These are phyloP conservation scores for Tribonema minus DNA, from an alignment of 108 stramenopile species.

Conservation along the genomic window DNA sequence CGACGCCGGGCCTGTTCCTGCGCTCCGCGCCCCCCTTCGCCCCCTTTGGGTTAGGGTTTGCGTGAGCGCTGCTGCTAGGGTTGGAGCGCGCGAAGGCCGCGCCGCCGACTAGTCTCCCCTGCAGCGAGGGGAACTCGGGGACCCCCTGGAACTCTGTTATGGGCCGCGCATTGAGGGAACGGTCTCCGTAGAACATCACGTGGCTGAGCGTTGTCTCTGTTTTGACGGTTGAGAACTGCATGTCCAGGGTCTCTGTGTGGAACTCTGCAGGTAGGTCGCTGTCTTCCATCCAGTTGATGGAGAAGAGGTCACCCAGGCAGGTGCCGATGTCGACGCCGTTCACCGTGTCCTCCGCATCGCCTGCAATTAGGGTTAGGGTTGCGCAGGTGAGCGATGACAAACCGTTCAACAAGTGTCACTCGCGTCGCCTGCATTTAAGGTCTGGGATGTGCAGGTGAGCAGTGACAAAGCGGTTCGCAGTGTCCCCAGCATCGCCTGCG, in stretches of 20 bases:
- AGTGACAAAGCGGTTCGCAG: too few species aligned
- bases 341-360: too few species aligned
- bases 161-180: background rate
- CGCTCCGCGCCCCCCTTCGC: background rate
- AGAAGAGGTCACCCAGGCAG: constrained; percentile 50
- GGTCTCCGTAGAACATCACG: constrained; percentile 20
- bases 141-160: constrained; percentile 12
- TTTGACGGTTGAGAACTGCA: constrained; percentile 20
- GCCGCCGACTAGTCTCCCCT: too few species aligned
- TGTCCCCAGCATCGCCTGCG: too few species aligned
- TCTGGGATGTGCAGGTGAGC: too few species aligned
- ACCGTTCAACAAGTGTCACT: too few species aligned
- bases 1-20: background rate
- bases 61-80: too few species aligned
- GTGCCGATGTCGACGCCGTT: too few species aligned
- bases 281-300: constrained; percentile 50
- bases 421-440: too few species aligned
- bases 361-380: too few species aligned
- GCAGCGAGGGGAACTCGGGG: constrained; percentile 4
- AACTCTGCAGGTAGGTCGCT: constrained; percentile 19
- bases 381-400: too few species aligned
- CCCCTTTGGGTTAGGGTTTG: background rate
- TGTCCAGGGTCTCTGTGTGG: constrained; percentile 39
- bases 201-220: constrained; percentile 36
- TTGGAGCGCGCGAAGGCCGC: too few species aligned